These are phyloP conservation scores for Penicillium steckii DNA, from an alignment of 495 filamentous ascomycete genomes.

Conservation along the genomic window DNA sequence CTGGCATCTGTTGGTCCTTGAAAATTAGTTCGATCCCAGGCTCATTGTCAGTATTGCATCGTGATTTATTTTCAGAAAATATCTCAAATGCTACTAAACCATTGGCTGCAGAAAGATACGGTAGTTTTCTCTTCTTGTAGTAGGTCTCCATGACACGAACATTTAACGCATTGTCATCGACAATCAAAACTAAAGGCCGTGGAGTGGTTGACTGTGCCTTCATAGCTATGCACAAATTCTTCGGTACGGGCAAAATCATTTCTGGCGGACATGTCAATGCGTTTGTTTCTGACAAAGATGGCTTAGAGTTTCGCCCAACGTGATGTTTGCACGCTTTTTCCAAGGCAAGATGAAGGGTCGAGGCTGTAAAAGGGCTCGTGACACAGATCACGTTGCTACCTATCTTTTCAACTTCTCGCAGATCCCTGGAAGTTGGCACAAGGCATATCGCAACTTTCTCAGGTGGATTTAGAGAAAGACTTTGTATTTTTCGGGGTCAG, in stretches of 20 bases:
- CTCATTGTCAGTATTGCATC: not conserved
- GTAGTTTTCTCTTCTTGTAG: slow-evolving; percentile 9
- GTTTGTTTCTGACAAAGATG: too few species aligned
- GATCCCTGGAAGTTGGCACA: slow-evolving; percentile 4
- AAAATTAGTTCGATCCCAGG: slow-evolving; percentile 68
- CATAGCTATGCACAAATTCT: too few species aligned
- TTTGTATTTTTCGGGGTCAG: slow-evolving; percentile 3
- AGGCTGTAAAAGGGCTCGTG: too few species aligned
- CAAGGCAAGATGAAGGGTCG: too few species aligned
- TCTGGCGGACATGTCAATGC: too few species aligned
- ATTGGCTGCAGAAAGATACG: slow-evolving; percentile 7
- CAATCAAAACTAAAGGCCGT: slow-evolving; percentile 5
- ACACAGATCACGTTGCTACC: slow-evolving; percentile 3
- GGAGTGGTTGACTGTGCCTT: not conserved
- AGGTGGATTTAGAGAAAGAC: not conserved
- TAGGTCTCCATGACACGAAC: slow-evolving; percentile 18
- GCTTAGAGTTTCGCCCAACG: too few species aligned
- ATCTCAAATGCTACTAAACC: slow-evolving; percentile 12
- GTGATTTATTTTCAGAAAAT: slow-evolving; percentile 3
- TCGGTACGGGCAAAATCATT: too few species aligned
- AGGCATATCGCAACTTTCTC: slow-evolving; percentile 16
- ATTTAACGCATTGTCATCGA: slow-evolving; percentile 18
- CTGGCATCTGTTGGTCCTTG: slow-evolving; percentile 91
- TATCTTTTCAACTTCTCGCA: not conserved
- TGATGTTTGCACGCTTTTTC: too few species aligned